Conservation (phyloP, 129 eudicot genomes). For the Artemisia tridentata region DNA sequence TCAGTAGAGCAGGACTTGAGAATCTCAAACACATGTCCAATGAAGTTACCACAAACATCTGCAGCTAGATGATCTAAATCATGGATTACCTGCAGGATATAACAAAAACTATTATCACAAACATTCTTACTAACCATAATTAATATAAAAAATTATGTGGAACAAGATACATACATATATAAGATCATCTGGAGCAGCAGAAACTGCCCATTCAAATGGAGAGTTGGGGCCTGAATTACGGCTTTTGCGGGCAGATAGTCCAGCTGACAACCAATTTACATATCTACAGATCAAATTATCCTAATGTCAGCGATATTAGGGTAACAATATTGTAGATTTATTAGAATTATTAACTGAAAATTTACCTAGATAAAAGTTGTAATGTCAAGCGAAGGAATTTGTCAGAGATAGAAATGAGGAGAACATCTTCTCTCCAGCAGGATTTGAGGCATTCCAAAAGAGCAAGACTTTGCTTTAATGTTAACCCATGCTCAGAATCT, state of each 20-base stretch:
- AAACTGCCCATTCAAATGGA: slow-evolving; percentile 81
- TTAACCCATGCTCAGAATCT: slow-evolving; percentile 39
- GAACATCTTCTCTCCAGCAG: slow-evolving; percentile 96
- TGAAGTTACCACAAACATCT: slow-evolving; percentile 65
- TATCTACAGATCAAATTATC: slow-evolving; percentile 42
- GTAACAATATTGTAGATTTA: neutral
- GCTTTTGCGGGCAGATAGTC: slow-evolving; percentile 69
- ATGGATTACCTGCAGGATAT: slow-evolving; percentile 61
- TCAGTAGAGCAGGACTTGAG: slow-evolving; percentile 64
- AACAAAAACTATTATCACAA: neutral
- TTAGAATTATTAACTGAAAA: slow-evolving; percentile 12
- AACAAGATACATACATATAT: neutral
- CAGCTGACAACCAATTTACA: slow-evolving; percentile 90
- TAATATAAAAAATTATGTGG: neutral
- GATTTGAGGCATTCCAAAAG: slow-evolving; percentile 86
- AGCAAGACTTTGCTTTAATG: slow-evolving; percentile 72
- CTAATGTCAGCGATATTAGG: slow-evolving; percentile 8
- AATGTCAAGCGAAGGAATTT: slow-evolving; percentile 83
- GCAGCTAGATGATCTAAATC: slow-evolving; percentile 63
- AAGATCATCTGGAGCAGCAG: slow-evolving; percentile 68
- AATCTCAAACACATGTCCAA: slow-evolving; percentile 52
- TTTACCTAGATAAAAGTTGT: slow-evolving; percentile 88
- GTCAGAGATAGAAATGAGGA: slow-evolving; percentile 85
- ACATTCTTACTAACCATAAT: neutral
- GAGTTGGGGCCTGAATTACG: slow-evolving; percentile 50